Evolutionary conservation across 2,329 filamentous ascomycete species (phyloP).

Genomic region (Apiospora phragmitis): DNA sequence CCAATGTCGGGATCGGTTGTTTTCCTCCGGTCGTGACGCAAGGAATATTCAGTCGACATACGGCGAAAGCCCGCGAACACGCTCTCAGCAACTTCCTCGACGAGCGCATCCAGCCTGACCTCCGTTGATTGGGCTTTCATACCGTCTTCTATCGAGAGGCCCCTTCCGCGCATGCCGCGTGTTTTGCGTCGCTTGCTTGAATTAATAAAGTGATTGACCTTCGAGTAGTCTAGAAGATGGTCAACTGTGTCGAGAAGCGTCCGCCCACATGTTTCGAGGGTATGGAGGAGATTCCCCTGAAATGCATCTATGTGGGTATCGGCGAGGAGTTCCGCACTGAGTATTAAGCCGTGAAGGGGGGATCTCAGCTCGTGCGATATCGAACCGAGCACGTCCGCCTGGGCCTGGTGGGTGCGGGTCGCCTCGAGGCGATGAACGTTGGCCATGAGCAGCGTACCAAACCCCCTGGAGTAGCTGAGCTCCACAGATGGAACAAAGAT

Average conservation of each 20-base stretch:
- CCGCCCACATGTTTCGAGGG: conserved; percentile 50
- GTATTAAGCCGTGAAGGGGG: conserved; percentile 55
- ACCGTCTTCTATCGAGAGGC: background rate
- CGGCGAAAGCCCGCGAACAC: conserved; percentile 42
- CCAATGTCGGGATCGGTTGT: background rate
- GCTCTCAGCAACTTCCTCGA: conserved; percentile 49
- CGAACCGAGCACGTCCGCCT: conserved; percentile 58
- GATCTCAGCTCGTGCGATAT: conserved; percentile 63
- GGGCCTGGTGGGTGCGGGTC: conserved; percentile 43
- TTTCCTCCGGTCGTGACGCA: background rate
- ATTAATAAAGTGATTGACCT: conserved; percentile 45
- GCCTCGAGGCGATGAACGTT: conserved; percentile 50
- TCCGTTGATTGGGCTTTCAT: conserved; percentile 25
- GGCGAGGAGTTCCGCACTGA: conserved; percentile 46
- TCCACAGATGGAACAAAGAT: conserved; percentile 47
- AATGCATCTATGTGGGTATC: conserved; percentile 48
- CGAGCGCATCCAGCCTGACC: conserved; percentile 39
- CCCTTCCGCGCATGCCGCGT: background rate
- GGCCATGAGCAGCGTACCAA: conserved; percentile 55
- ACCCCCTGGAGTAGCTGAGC: conserved; percentile 49
- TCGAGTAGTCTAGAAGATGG: conserved; percentile 54
- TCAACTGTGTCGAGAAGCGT: conserved; percentile 56
- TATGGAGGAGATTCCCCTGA: conserved; percentile 37
- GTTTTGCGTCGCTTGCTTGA: background rate
- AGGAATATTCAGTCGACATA: conserved; percentile 27